Evolutionary conservation across 768 basidiomycete genomes (phyloP), one percentile per base, ranked within the genome.

Genomic region (Agrocybe praecox): DNA sequence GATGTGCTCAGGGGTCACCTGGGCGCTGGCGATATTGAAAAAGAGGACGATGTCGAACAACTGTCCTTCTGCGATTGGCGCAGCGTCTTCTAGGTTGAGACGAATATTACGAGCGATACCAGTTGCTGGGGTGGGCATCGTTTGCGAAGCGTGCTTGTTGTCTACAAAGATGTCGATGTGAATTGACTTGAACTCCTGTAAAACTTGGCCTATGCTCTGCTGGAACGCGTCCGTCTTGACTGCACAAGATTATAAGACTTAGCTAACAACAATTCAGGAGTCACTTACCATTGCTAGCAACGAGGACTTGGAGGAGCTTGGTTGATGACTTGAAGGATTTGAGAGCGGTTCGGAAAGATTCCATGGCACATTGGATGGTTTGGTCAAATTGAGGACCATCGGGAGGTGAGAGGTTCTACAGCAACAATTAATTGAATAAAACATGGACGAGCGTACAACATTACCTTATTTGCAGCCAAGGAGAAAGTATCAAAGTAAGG

Each of bases 381-480:
- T 48, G 49, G 10, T 60, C 59, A 18, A 60, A 60, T 3, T 60
- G 59, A 4, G 59, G 59, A 1, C 59, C 59, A 33, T 60, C 59
- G 11, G 50, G 47, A 4, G 51, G 23, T 32, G 42, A 19, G 43
- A 56, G 33, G 44, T 45, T 36, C 52, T 51, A 12, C 29, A 19
- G 8, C 10, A 11, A 23, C 19, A 9, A 33, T 56, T 23, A 53
- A 23, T 18, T 7, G 11, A 34, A 48, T n/a, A 9, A 17, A n/a
- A 17, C 9, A 24, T 19, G 2, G 18, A 26, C 22, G 9, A 5
- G 19, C 18, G 14, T 26, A 47, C 12, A 9, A 22, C 44, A 40
- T 29, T 45, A 60, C 59, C 49, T 56, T 52, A 6, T 50, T 36
- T 14, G 54, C 40, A 10, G 29, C 48, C 6, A 52, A 36, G 8